Evolutionary conservation across 148 eudicot species (phyloP), one percentile per base, ranked within the genome.

Genomic region (Hydrangea macrophylla): DNA sequence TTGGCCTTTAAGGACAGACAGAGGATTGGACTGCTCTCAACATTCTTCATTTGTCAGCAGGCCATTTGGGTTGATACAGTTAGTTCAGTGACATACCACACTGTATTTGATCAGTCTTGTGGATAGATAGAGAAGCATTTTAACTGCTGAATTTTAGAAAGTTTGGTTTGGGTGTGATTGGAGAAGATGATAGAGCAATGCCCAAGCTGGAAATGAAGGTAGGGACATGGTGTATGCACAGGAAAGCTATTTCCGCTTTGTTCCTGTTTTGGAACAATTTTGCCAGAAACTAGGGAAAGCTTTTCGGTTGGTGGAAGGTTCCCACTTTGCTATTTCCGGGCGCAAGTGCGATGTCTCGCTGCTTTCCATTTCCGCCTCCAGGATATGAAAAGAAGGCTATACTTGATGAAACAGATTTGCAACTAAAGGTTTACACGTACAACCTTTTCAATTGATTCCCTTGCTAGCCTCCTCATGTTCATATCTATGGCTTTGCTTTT

Each of bases 291-390:
- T 76, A 68, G 71, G 72, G 37, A 65, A 70, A 76, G 73, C 72
- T 73, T 71, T 66, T 24, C 54, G 13, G 23, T 60, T 64, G 62
- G 71, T 23, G 45, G 72, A 68, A 51, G 55, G 62, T 67, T 68
- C 28, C 27, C 31, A 55, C 26, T 65, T 60, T 64, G n/a, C 45
- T 20, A 17, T 60, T 73, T 22, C 22, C 26, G 54, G 8, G 67
- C 27, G 39, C 51, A 9, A 65, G 17, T 70, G 75, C 84, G 62
- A 85, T 85, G 89, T 85, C 89, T 64, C 89, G 89, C 67, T 85
- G 89, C 83, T 85, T 85, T 73, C 86, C 86, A 60, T 85, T 82
- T 76, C 89, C 89, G 60, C 86, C 89, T 51, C 89, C 89, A 64
- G 86, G 89, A 70, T 85, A 82, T 78, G 86, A 75, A 61, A 80